phyloP scores from a whole-genome alignment of 331 rosid species.

The Quercus phellos region DNA sequence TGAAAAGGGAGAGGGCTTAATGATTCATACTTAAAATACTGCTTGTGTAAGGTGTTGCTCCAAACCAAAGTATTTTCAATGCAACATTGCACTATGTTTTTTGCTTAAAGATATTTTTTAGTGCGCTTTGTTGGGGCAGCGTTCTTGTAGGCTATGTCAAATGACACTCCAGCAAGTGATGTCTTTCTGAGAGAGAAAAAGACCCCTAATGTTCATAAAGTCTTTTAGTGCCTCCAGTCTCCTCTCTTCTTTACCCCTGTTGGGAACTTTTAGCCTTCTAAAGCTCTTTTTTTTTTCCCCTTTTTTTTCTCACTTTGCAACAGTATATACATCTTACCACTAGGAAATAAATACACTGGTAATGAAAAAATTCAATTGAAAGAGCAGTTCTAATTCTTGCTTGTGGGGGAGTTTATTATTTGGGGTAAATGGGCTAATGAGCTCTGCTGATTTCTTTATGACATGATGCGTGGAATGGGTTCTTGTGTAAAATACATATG shows the following conservation, averaged over 20 bases:
- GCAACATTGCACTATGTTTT: background rate
- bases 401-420: too few species aligned
- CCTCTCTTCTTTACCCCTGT: background rate
- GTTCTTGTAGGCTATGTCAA: background rate
- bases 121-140: background rate
- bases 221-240: background rate
- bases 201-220: too few species aligned
- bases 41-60: background rate
- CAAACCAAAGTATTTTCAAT: background rate
- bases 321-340: too few species aligned
- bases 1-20: background rate
- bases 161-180: too few species aligned
- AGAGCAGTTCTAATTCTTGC: too few species aligned
- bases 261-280: too few species aligned
- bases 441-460: too few species aligned
- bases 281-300: too few species aligned
- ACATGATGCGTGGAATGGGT: too few species aligned
- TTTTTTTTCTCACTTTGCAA: background rate
- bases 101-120: background rate
- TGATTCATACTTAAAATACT: background rate
- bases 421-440: too few species aligned
- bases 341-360: background rate
- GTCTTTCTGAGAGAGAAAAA: too few species aligned
- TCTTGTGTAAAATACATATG: background rate
- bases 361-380: too few species aligned